phyloP scores from a whole-genome alignment of 176 grass and related monocot genomes.

The Puya raimondii region DNA sequence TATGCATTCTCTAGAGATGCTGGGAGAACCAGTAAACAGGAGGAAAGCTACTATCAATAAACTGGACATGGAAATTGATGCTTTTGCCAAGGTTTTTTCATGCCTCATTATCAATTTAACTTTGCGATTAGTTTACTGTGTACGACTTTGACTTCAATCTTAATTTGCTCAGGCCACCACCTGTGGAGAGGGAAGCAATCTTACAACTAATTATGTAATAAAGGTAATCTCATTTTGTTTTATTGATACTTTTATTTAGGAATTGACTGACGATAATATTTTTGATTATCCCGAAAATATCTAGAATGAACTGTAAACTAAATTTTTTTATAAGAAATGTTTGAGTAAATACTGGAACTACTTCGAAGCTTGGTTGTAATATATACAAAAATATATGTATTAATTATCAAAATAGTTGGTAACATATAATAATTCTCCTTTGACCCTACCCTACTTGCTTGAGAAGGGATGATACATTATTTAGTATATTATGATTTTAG shows the following conservation, averaged over 20 bases:
- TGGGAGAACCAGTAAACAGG: slow-evolving; percentile 61
- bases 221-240: slow-evolving; percentile 37
- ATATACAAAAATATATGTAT: neutral
- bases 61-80: slow-evolving; percentile 71
- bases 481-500: slow-evolving; percentile 1
- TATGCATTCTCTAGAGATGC: slow-evolving; percentile 40
- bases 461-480: neutral
- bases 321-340: too few relatives aligned
- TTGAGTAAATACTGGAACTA: too few relatives aligned
- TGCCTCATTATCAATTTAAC: neutral
- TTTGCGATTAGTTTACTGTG: neutral
- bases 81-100: slow-evolving; percentile 52
- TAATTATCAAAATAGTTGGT: neutral
- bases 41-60: slow-evolving; percentile 62
- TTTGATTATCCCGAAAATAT: neutral
- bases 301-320: too few relatives aligned
- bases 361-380: too few relatives aligned
- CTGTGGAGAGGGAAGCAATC: slow-evolving; percentile 76
- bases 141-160: neutral
- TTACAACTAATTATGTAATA: slow-evolving; percentile 77
- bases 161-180: slow-evolving; percentile 40
- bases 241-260: neutral
- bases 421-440: neutral
- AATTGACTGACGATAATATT: neutral
- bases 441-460: neutral